Evolutionary conservation across 495 filamentous ascomycete species (phyloP).

Genomic region (Neurospora sp.): DNA sequence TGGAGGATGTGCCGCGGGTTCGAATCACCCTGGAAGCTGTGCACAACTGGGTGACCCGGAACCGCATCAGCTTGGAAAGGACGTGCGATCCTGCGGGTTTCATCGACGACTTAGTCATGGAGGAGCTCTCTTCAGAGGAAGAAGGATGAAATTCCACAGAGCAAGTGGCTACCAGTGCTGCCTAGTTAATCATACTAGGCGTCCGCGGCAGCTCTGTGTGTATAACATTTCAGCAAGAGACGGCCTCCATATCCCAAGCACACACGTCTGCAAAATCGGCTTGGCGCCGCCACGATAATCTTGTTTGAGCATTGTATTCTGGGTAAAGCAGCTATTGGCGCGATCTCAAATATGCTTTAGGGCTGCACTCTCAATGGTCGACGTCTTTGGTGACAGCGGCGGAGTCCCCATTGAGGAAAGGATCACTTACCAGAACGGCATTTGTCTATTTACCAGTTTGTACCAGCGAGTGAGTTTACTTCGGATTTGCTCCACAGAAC

Average conservation of each 20-base stretch:
- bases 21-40: conserved; percentile 46
- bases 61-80: conserved; percentile 35
- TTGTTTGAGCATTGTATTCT: neutral
- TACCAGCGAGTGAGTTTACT: neutral
- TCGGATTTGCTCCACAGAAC: neutral
- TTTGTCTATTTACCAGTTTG: neutral
- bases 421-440: neutral
- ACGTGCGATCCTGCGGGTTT: conserved; percentile 50
- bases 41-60: conserved; percentile 39
- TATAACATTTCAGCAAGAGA: neutral
- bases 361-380: neutral
- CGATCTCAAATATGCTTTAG: neutral
- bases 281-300: neutral
- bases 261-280: neutral
- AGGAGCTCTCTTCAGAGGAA: conserved; percentile 17
- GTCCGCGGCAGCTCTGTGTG: neutral
- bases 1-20: conserved; percentile 31
- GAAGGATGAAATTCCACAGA: conserved; percentile 8
- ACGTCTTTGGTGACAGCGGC: neutral
- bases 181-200: neutral
- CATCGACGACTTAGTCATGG: conserved; percentile 37
- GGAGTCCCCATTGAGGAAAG: neutral
- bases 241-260: neutral
- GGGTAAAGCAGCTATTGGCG: neutral
- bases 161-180: neutral